phyloP scores from a whole-genome alignment of 2,329 filamentous ascomycete species.

The Penicillium thymicola region DNA sequence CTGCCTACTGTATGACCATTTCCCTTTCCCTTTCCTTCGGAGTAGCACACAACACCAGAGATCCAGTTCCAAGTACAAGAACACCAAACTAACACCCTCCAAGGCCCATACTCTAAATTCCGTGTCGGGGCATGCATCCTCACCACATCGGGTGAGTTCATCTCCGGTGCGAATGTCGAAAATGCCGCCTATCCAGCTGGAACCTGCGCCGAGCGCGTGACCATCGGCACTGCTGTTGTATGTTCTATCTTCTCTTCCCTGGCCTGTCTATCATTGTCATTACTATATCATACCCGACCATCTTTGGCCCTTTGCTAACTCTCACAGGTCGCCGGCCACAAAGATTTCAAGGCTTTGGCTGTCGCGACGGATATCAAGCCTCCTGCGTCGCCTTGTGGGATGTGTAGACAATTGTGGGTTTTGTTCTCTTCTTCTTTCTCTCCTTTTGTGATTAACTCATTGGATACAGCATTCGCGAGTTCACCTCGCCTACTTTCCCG shows the following conservation, averaged over 20 bases:
- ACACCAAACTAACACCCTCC: background rate
- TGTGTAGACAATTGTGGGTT: conserved; percentile 84
- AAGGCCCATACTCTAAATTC: conserved; percentile 83
- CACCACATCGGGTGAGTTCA: conserved; percentile 52
- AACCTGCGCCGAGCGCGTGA: conserved; percentile 94
- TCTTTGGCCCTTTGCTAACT: background rate
- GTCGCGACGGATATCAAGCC: conserved; percentile 76
- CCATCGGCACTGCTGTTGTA: conserved; percentile 72
- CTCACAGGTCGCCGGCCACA: conserved; percentile 44
- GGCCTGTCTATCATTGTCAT: background rate
- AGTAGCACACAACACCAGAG: background rate
- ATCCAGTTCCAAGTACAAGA: background rate
- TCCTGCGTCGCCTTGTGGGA: conserved; percentile 76
- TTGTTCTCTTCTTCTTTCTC: background rate
- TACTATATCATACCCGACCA: background rate
- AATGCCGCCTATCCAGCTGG: conserved; percentile 91
- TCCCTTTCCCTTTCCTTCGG: background rate
- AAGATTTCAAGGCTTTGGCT: conserved; percentile 71
- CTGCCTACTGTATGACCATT: conserved; percentile 69
- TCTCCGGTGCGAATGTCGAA: conserved; percentile 84
- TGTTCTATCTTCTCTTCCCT: conserved; percentile 11
- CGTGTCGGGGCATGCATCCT: conserved; percentile 83
- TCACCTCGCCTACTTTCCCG: conserved; percentile 65
- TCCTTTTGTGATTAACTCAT: conserved; percentile 4
- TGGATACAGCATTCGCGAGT: conserved; percentile 64